Evolutionary conservation across 805 yeast species (phyloP).

Genomic region (Ogataea ramenticola): DNA sequence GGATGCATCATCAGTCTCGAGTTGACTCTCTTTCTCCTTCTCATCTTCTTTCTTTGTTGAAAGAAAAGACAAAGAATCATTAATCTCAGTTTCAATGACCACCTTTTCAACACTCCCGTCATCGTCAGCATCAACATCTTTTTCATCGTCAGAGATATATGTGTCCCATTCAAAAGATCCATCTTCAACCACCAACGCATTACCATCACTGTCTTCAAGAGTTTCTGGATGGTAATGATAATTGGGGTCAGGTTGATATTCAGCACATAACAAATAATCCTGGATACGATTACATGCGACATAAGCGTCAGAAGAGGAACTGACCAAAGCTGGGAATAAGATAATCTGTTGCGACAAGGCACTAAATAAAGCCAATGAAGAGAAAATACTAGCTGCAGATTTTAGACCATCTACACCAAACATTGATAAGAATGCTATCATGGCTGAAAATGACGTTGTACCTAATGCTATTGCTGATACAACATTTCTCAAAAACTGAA

Average conservation of each 20-base stretch:
- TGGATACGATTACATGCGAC: slow-evolving; percentile 54
- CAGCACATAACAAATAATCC: slow-evolving; percentile 37
- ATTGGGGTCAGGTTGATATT: slow-evolving; percentile 23
- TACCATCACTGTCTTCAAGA: slow-evolving; percentile 4
- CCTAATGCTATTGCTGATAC: slow-evolving; percentile 60
- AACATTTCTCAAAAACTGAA: slow-evolving; percentile 59
- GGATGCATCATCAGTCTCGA: no score
- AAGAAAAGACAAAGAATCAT: not conserved
- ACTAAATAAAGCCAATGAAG: slow-evolving; percentile 64
- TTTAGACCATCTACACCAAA: slow-evolving; percentile 30
- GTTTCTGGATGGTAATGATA: slow-evolving; percentile 12
- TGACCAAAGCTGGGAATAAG: slow-evolving; percentile 64
- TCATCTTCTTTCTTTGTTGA: not conserved
- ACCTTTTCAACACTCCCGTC: not conserved
- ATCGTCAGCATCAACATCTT: slow-evolving; percentile 1
- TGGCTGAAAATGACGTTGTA: slow-evolving; percentile 64
- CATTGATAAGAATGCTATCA: slow-evolving; percentile 43
- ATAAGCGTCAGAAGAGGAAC: slow-evolving; percentile 61
- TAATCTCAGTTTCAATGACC: not conserved
- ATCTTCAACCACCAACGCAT: slow-evolving; percentile 41
- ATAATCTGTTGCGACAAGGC: slow-evolving; percentile 55
- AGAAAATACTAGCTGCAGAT: slow-evolving; percentile 57
- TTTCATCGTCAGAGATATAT: slow-evolving; percentile 20
- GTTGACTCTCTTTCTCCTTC: slow-evolving; percentile 5
- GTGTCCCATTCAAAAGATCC: slow-evolving; percentile 67